Evolutionary conservation across 176 grass and related monocot genomes (phyloP).

Genomic region (Phyllostachys edulis): DNA sequence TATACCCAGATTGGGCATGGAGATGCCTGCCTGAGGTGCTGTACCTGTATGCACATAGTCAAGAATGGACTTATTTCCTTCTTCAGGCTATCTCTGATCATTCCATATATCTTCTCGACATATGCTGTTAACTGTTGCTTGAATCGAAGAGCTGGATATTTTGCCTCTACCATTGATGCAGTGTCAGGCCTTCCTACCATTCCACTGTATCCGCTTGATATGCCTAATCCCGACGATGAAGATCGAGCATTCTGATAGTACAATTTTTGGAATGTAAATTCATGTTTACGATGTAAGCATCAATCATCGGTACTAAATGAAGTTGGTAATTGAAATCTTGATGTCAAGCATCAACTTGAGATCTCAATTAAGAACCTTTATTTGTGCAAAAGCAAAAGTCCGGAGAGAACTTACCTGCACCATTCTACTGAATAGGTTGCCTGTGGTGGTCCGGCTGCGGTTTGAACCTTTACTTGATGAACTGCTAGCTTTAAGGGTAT

Average conservation of each 20-base stretch:
- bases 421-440: constrained; percentile 81
- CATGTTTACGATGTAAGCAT: constrained; percentile 22
- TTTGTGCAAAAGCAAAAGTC: constrained; percentile 11
- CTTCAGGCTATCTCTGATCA: constrained; percentile 86
- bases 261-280: constrained; percentile 26
- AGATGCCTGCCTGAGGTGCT: constrained; percentile 19
- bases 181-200: constrained; percentile 60
- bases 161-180: constrained; percentile 68
- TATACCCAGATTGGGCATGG: neutral
- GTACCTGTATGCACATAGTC: constrained; percentile 87
- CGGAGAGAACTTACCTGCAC: constrained; percentile 51
- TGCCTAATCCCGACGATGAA: constrained; percentile 59
- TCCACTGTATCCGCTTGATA: constrained; percentile 90
- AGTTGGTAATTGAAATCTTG: neutral
- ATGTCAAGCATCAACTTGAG: constrained; percentile 3
- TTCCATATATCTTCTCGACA: constrained; percentile 93
- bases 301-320: neutral
- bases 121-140: constrained; percentile 94
- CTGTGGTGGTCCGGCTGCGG: constrained; percentile 45
- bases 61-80: constrained; percentile 86
- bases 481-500: constrained; percentile 78
- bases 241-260: constrained; percentile 61
- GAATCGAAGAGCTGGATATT: constrained; percentile 87
- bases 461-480: constrained; percentile 55
- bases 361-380: constrained; percentile 21